Conservation (phyloP, 2,329 filamentous ascomycete genomes). For the Fusarium compactum region DNA sequence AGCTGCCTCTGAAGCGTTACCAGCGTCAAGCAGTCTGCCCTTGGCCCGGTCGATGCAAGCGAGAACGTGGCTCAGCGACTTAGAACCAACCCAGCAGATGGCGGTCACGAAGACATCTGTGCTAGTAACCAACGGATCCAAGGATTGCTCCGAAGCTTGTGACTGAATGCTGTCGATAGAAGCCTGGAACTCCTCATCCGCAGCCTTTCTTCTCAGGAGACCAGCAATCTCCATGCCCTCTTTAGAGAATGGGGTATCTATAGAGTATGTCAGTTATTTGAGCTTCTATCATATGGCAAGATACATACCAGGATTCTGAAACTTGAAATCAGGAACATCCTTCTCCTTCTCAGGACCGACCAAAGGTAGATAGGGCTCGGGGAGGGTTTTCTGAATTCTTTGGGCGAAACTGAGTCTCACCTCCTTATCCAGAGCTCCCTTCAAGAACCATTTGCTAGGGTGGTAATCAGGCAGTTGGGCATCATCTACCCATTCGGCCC, state of each 20-base stretch:
- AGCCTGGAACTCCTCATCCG: conserved; percentile 87
- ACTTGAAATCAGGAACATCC: conserved; percentile 97
- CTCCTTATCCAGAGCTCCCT: conserved; percentile 93
- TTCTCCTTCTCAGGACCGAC: conserved; percentile 91
- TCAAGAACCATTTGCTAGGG: conserved; percentile 93
- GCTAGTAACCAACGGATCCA: conserved; percentile 86
- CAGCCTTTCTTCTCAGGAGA: conserved; percentile 84
- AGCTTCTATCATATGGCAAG: not conserved
- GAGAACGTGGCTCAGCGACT: conserved; percentile 94
- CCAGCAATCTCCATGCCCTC: conserved; percentile 86
- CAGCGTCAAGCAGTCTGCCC: conserved; percentile 84
- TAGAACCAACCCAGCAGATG: conserved; percentile 93
- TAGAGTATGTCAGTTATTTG: not conserved
- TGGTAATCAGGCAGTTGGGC: conserved; percentile 80
- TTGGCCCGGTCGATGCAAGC: conserved; percentile 97
- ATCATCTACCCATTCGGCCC: conserved; percentile 96
- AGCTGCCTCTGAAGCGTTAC: conserved; percentile 78
- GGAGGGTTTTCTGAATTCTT: conserved; percentile 93
- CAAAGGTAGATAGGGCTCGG: conserved; percentile 81
- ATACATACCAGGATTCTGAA: conserved; percentile 75
- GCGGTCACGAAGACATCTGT: conserved; percentile 95
- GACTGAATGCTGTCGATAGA: conserved; percentile 84
- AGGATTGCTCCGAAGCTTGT: conserved; percentile 75
- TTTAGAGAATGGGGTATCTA: conserved; percentile 82
- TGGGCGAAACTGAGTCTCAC: conserved; percentile 96